These are phyloP conservation scores for Raddia distichophylla DNA, from an alignment of 176 grass and related monocot genomes.

Conservation along the genomic window DNA sequence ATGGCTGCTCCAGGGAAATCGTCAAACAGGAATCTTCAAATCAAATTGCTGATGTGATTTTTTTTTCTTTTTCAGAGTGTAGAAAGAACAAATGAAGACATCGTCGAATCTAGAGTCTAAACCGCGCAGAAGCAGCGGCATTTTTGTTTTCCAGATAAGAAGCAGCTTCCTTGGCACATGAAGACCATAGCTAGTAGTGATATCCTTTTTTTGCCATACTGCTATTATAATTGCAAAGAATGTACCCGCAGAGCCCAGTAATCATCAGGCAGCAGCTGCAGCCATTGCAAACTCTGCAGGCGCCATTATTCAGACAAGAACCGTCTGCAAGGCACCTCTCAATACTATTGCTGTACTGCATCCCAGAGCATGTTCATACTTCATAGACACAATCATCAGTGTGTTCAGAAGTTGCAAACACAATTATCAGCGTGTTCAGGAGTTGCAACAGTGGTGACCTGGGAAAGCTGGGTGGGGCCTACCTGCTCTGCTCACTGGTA, in stretches of 20 bases:
- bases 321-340: slow-evolving; percentile 11
- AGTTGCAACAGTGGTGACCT: slow-evolving; percentile 39
- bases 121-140: slow-evolving; percentile 8
- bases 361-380: background rate
- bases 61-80: slow-evolving; percentile 46
- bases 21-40: slow-evolving; percentile 41
- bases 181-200: background rate
- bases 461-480: slow-evolving; percentile 32
- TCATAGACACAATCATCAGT: background rate
- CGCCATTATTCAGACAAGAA: background rate
- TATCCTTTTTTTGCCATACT: background rate
- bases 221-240: slow-evolving; percentile 16
- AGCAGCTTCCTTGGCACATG: background rate
- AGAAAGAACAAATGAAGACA: slow-evolving; percentile 57
- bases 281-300: slow-evolving; percentile 13
- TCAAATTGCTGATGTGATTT: slow-evolving; percentile 41
- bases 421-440: background rate
- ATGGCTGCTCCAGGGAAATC: slow-evolving; percentile 11
- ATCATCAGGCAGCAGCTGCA: slow-evolving; percentile 5
- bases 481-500: background rate
- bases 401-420: slow-evolving; percentile 24
- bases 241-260: background rate
- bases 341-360: slow-evolving; percentile 20
- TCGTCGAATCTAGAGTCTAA: slow-evolving; percentile 45
- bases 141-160: slow-evolving; percentile 26